Conservation (phyloP, 2,329 filamentous ascomycete genomes). For the Spiromastix sp. region DNA sequence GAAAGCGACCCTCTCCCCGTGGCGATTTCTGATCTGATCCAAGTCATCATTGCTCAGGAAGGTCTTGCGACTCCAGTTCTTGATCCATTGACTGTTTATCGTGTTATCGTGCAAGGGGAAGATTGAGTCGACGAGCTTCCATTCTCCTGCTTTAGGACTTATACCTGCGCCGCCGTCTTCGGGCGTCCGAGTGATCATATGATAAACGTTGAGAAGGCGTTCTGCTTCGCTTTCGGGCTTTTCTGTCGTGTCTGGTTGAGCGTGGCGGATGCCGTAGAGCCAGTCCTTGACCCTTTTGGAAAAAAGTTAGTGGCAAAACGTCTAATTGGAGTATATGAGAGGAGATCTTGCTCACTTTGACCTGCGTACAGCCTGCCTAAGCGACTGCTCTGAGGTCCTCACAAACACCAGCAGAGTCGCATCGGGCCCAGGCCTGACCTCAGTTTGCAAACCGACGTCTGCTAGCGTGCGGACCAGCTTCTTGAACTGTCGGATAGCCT, state of each 20-base stretch:
- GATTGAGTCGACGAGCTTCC: constrained; percentile 61
- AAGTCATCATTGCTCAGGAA: constrained; percentile 55
- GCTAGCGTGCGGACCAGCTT: constrained; percentile 67
- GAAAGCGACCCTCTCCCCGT: constrained; percentile 75
- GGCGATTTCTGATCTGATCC: constrained; percentile 64
- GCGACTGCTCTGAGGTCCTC: constrained; percentile 64
- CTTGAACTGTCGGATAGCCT: constrained; percentile 66
- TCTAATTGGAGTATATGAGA: not conserved
- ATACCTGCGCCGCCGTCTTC: constrained; percentile 72
- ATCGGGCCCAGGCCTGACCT: constrained; percentile 71
- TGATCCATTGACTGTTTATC: constrained; percentile 67
- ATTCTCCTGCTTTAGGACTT: constrained; percentile 56
- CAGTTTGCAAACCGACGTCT: constrained; percentile 70
- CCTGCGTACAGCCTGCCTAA: constrained; percentile 73
- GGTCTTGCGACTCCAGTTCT: constrained; percentile 63
- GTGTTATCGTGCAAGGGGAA: constrained; percentile 70
- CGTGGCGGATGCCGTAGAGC: constrained; percentile 75
- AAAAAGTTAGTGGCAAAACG: not conserved
- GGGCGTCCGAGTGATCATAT: constrained; percentile 64
- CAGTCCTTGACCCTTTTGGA: constrained; percentile 70
- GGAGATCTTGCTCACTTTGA: constrained; percentile 45
- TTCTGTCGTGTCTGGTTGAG: constrained; percentile 65
- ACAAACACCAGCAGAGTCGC: constrained; percentile 73
- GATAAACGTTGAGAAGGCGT: constrained; percentile 74
- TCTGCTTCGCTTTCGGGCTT: constrained; percentile 72